Conservation (phyloP, 768 basidiomycete genomes). For the Rhizopogon vinicolor region DNA sequence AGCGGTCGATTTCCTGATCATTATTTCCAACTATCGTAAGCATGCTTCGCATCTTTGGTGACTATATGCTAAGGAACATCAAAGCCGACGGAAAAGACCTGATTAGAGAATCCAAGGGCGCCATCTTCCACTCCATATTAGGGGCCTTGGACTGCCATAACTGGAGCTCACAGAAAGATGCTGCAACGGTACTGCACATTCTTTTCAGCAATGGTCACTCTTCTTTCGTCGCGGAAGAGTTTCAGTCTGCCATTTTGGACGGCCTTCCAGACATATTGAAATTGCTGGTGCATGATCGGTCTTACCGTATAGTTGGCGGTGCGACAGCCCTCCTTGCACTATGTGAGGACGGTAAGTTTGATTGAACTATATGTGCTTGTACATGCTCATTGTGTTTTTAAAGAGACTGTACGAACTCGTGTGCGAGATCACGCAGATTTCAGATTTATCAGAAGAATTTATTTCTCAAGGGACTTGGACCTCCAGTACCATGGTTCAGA, state of each 20-base stretch:
- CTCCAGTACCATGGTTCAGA: neutral
- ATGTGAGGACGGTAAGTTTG: neutral
- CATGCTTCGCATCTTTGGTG: neutral
- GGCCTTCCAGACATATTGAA: neutral
- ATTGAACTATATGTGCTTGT: neutral
- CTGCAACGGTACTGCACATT: neutral
- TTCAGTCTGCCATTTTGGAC: neutral
- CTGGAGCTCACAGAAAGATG: neutral
- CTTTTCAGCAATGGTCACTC: neutral
- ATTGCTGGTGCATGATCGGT: neutral
- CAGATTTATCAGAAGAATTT: neutral
- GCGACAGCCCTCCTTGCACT: neutral
- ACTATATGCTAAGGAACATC: neutral
- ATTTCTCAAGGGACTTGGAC: neutral
- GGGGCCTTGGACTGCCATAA: neutral
- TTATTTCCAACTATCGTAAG: conserved; percentile 2
- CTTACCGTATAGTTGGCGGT: neutral
- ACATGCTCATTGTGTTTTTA: neutral
- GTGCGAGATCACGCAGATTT: neutral
- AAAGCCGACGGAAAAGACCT: neutral
- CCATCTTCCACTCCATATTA: neutral
- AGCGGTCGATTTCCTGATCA: conserved; percentile 2
- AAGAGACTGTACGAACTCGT: neutral
- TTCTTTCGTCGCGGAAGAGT: neutral
- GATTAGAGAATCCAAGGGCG: neutral